Percentiles rank a stretch among this genome's conserved stretches.
phyloP scores from a whole-genome alignment of 2,329 filamentous ascomycete species.

The Cercospora sp. region DNA sequence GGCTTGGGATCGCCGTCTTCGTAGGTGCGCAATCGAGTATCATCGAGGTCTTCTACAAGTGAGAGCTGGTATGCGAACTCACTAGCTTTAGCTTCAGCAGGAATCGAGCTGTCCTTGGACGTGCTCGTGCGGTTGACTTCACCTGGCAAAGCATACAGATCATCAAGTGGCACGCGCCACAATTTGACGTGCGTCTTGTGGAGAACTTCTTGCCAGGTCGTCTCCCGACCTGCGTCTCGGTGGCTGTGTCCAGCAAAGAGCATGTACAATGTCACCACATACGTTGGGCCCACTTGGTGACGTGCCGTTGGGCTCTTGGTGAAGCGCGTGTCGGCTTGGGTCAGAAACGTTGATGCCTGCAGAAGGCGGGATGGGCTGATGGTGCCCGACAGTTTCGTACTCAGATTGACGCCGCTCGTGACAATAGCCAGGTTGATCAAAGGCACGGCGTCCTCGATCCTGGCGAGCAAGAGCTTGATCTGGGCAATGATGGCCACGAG shows the following conservation, averaged over 20 bases:
- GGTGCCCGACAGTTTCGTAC: constrained; percentile 72
- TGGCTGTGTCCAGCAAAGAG: constrained; percentile 78
- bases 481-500: constrained; percentile 69
- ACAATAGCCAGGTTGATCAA: constrained; percentile 92
- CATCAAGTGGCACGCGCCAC: constrained; percentile 64
- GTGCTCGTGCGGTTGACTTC: constrained; percentile 32
- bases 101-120: constrained; percentile 34
- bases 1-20: constrained; percentile 61
- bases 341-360: constrained; percentile 90
- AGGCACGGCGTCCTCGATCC: constrained; percentile 89
- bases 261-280: constrained; percentile 90
- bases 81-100: constrained; percentile 39
- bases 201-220: constrained; percentile 94
- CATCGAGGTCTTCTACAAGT: constrained; percentile 78
- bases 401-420: constrained; percentile 84
- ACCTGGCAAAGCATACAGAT: constrained; percentile 50
- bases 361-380: constrained; percentile 88
- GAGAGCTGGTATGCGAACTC: constrained; percentile 81
- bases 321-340: constrained; percentile 82
- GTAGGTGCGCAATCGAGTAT: constrained; percentile 66
- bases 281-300: constrained; percentile 83
- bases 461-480: constrained; percentile 70
- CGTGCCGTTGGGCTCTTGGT: constrained; percentile 61
- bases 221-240: constrained; percentile 58
- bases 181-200: constrained; percentile 88